Evolutionary conservation across 768 basidiomycete genomes (phyloP), one percentile per base, ranked within the genome.

Genomic region (Coprinopsis strossmayeri): DNA sequence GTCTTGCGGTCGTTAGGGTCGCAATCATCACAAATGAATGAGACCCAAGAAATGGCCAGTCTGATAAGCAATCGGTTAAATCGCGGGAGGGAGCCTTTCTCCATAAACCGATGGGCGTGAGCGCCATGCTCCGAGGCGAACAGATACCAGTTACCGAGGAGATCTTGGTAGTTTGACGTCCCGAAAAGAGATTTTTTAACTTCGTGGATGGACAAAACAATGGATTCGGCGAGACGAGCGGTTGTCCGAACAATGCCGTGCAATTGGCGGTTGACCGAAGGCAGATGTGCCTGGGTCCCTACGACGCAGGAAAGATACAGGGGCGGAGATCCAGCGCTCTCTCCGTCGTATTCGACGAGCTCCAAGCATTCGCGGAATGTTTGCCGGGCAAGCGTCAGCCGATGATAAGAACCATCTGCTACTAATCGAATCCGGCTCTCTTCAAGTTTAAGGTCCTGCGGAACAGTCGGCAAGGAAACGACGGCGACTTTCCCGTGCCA

Each of bases 1-100:
- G 92, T 98, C 64, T 85, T 88, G 49, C 91, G 79, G 64, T 98
- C 94, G 27, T 90, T 87, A 5, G 94, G 92, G 57, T 96, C 90
- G 68, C 96, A 99, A 58, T 94, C 91, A 60, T 97, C 93, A 68
- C 92, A 96, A 54, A 98, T 95, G 72, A 99, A 98, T 37, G 92
- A 86, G 27, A 98, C 91, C 95, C 95, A 99, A 11, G 90, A 87
- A 57, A 98, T 97, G 9, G 94, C 91, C 45, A 98, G 78, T 52
- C 82, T 85, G 64, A 94, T 86, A 27, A 97, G 73, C 2, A 87
- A 74, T 5, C 86, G 79, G 60, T 88, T 87, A 67, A 96, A 95
- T 55, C 86, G 84, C 56, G 76, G 69, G 46, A 84, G 63, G 0
- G 81, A 72, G 0, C 78, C 60, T 13, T 77, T 77, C 56, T 95